Evolutionary conservation across 345 rosid genomes (phyloP), one percentile per base, ranked within the genome.

Genomic region (Aquilaria yunnanensis): DNA sequence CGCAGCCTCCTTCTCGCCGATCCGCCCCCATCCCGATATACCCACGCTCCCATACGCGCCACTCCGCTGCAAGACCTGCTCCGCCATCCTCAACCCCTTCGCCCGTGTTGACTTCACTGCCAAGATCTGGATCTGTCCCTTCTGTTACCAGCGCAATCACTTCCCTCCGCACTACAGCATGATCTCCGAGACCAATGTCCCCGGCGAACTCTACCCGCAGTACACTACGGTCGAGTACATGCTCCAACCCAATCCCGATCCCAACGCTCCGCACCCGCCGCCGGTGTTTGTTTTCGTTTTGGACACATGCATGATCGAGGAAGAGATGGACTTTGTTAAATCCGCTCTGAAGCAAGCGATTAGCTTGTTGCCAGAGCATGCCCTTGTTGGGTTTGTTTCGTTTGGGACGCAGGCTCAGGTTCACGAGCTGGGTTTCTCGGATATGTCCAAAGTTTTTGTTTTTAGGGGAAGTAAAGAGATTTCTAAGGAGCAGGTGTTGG

Each of bases 121-220:
- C 65, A 91, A 85, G 93, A 87, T 87, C 87, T 95, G 99, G 99
- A 91, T 83, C 83, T 95, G 99, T 57, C 99, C 96, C 32, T 87
- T 95, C 74, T 95, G 99, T 65, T 89, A 41, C 68, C 96, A 87
- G 61, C 83, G 96, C 60, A 95, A 79, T 64, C 79, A 72, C 56
- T 95, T 95, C 65, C 97, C 99, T 1, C 79, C 87, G 12, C 87
- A 91, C 65, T 95, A 95, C 65, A 67, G 81, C 49, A 70, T 70
- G 78, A 91, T 95, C 86, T 91, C 99, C 30, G 96, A 89, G 59
- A 82, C 77, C 41, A 89, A 91, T 63, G 81, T 91, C 57, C 97
- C 96, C 32, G 83, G 91, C 16, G 99, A 95, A 76, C 92, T 95
- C 57, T 95, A 87, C 75, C 82, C 89, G 41, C 96, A 90, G 61